Base-by-base conservation (phyloP, 768 basidiomycete genomes). In the Pleurotus eryngii region DNA sequence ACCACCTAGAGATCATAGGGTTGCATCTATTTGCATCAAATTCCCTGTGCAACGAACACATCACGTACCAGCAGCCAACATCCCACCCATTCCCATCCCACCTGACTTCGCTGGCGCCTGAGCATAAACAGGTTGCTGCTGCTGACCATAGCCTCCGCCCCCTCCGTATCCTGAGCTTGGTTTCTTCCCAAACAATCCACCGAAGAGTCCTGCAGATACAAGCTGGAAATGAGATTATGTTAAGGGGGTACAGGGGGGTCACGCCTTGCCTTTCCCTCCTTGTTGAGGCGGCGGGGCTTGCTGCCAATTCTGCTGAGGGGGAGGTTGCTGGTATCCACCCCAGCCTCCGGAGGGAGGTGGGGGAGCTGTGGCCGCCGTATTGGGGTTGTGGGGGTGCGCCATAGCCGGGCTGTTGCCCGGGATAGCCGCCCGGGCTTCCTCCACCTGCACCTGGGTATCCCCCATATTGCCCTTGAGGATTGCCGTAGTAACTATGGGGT, bases 1-100 rank as follows among this genome's bases (percentile, higher is more conserved):
- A 63, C 81, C 87, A 61, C 78, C 86, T 80, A 48, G 56, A 46
- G 49, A 56, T 39, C 12, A 57, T 30, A 51, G 40, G 30, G 8
- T 35, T 4, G 7, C 8, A 9, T 35, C 30, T 11, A 35, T 35
- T 3, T 43, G 39, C 26, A 43, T 35, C 48, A 46, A 26, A 46
- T 18, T 14, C 56, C 3, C 46, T 18, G 66, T 18, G 22, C 55
- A 22, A 26, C 38, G 20, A 45, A 35, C 55, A 46, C 39, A 30
- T 17, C n/a, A 62, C 76, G 48, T 49, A 83, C 81, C 83, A 48
- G 76, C 77, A 54, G 74, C 64, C 4, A 80, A 49, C 38, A 74
- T 70, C 24, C 75, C 72, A 24, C 85, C 84, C 70, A 79, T 69
- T 11, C 84, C 82, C 40, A 74, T 70, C 8, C 82, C 82, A 54